Percentiles rank a stretch among this genome's conserved stretches.
These are phyloP conservation scores for Anthostomella pinea DNA, from an alignment of 2,329 filamentous ascomycete species.

Conservation along the genomic window DNA sequence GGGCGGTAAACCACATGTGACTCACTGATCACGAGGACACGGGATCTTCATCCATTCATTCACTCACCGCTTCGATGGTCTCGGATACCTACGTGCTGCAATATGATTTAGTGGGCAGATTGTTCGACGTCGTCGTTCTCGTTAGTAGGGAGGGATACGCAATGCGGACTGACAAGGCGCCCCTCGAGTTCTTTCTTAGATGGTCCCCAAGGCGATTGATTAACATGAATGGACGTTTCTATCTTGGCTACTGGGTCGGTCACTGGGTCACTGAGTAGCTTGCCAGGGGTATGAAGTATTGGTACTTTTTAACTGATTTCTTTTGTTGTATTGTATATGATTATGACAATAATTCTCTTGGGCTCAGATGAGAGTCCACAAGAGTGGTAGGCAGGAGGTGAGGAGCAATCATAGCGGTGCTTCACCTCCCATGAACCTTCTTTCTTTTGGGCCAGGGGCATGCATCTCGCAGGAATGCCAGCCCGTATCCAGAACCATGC, in stretches of 20 bases:
- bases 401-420: constrained; percentile 30
- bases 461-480: constrained; percentile 12
- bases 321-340: constrained; percentile 15
- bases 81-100: neutral
- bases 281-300: no score
- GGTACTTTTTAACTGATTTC: constrained; percentile 5
- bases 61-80: constrained; percentile 4
- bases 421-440: constrained; percentile 17
- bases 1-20: constrained; percentile 1
- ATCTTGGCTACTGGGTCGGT: no score
- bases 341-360: constrained; percentile 21
- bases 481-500: constrained; percentile 23
- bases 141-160: no score
- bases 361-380: constrained; percentile 18
- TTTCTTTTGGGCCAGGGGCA: constrained; percentile 17
- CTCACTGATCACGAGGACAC: constrained; percentile 2
- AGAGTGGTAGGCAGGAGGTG: constrained; percentile 23
- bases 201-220: no score
- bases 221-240: no score
- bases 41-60: neutral
- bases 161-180: no score
- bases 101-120: no score
- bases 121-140: no score
- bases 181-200: no score
- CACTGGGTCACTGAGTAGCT: no score